Percentiles rank a stretch among this genome's conserved stretches.
Conservation (phyloP, 257 asterid species). For the Ocimum tenuiflorum region DNA sequence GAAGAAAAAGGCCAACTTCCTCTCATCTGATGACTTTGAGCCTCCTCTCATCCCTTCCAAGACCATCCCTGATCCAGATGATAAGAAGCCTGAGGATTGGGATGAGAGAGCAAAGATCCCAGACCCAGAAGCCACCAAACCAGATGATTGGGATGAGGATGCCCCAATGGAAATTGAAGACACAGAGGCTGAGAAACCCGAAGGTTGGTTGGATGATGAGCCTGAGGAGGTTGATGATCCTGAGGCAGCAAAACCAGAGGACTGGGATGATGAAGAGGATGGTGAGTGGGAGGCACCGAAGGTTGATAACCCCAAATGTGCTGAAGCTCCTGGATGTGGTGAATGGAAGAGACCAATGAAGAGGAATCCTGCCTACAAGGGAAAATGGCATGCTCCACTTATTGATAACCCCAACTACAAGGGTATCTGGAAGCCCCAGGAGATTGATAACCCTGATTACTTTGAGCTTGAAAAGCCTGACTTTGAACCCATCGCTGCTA, state of each 20-base stretch:
- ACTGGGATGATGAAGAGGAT: conserved; percentile 98
- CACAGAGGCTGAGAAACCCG: conserved; percentile 85
- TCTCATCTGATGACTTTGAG: conserved; percentile 72
- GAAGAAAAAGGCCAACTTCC: conserved; percentile 77
- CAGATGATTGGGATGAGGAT: conserved; percentile 96
- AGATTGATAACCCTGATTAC: conserved; percentile 73
- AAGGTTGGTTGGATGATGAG: conserved; percentile 98
- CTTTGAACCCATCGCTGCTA: conserved; percentile 90
- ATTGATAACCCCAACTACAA: conserved; percentile 85
- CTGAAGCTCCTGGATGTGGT: conserved; percentile 89
- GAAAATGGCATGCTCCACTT: conserved; percentile 81
- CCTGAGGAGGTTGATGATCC: conserved; percentile 97
- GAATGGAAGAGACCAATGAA: conserved; percentile 90
- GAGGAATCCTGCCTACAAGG: conserved; percentile 84
- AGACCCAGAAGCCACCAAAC: conserved; percentile 84
- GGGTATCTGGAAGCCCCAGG: conserved; percentile 91
- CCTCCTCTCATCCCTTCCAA: conserved; percentile 75
- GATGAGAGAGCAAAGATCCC: conserved; percentile 93
- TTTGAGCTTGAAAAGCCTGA: conserved; percentile 72
- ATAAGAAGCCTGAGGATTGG: conserved; percentile 94
- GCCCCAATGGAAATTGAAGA: conserved; percentile 88
- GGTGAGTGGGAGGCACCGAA: conserved; percentile 98
- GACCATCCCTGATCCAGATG: conserved; percentile 99
- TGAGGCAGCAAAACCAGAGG: conserved; percentile 85
- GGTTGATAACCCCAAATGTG: conserved; percentile 72